phyloP scores from a whole-genome alignment of 441 rosid species.

The Arabidopsis lyrata region DNA sequence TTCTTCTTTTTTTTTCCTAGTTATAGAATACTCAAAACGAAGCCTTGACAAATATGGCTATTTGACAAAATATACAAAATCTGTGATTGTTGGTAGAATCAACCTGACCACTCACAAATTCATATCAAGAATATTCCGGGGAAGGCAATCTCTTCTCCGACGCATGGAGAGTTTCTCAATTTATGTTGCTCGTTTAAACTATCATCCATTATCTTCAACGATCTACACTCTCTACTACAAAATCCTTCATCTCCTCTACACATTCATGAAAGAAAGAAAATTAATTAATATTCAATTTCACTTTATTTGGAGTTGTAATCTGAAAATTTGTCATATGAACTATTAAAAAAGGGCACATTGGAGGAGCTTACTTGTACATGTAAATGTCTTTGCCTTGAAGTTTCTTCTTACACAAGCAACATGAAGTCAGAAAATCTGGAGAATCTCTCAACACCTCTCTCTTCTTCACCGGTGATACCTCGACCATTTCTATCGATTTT shows the following conservation, averaged over 20 bases:
- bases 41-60: too few relatives aligned
- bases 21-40: too few relatives aligned
- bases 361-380: conserved; percentile 69
- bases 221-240: conserved; percentile 70
- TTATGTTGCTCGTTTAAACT: conserved; percentile 59
- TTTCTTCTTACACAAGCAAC: conserved; percentile 64
- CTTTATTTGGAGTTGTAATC: neutral
- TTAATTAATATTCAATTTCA: neutral
- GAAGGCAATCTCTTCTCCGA: conserved; percentile 15
- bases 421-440: conserved; percentile 55
- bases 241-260: conserved; percentile 72
- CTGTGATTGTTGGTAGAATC: neutral
- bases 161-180: conserved; percentile 38
- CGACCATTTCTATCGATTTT: neutral
- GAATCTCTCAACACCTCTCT: conserved; percentile 18
- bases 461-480: conserved; percentile 33
- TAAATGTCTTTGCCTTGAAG: conserved; percentile 71
- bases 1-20: too few relatives aligned
- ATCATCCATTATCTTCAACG: conserved; percentile 59
- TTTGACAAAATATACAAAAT: neutral
- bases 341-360: neutral
- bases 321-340: neutral
- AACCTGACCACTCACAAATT: neutral
- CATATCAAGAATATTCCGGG: conserved; percentile 39
- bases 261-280: neutral